Percentiles rank a stretch among this genome's conserved stretches.
These are phyloP conservation scores for Taphrina confusa DNA, from an alignment of 1,139 yeast species.

Conservation along the genomic window DNA sequence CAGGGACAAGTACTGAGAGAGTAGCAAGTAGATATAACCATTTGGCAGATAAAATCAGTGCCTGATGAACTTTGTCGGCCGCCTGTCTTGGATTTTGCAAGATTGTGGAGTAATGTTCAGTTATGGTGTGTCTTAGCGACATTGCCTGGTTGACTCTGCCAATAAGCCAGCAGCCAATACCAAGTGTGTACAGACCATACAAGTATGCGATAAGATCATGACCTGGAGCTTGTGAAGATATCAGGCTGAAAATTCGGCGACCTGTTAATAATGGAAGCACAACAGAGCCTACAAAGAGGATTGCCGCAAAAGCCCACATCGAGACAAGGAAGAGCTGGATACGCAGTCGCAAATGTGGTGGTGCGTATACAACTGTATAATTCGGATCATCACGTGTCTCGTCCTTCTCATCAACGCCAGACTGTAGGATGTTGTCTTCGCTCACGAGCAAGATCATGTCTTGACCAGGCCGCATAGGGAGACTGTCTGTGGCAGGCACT, in stretches of 20 bases:
- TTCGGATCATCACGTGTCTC: conserved; percentile 52
- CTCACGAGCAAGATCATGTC: conserved; percentile 79
- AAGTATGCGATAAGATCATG: conserved; percentile 19
- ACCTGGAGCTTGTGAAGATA: conserved; percentile 5
- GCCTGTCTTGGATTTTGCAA: not conserved
- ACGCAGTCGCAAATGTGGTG: conserved; percentile 70
- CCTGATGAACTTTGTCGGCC: not conserved
- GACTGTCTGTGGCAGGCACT: conserved; percentile 81
- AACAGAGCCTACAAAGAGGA: conserved; percentile 40
- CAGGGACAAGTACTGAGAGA: conserved; percentile 9
- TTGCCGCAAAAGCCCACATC: conserved; percentile 71
- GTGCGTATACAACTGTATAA: conserved; percentile 80
- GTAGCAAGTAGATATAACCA: conserved; percentile 20
- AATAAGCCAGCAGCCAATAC: not conserved
- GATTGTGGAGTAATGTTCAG: not conserved
- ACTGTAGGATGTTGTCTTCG: conserved; percentile 67
- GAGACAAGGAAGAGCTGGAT: conserved; percentile 58
- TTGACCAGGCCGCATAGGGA: conserved; percentile 60
- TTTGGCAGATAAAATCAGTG: not conserved
- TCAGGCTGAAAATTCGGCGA: not conserved
- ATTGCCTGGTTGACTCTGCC: not conserved
- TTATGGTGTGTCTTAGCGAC: not conserved
- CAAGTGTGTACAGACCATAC: conserved; percentile 5
- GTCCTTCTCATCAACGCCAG: conserved; percentile 48
- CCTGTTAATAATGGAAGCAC: conserved; percentile 20